A percentile compares a stretch with the other conserved stretches of the same genome.
Conservation (phyloP, 225 moss, liverwort and hornwort species). For the Physcomitrium patens region DNA sequence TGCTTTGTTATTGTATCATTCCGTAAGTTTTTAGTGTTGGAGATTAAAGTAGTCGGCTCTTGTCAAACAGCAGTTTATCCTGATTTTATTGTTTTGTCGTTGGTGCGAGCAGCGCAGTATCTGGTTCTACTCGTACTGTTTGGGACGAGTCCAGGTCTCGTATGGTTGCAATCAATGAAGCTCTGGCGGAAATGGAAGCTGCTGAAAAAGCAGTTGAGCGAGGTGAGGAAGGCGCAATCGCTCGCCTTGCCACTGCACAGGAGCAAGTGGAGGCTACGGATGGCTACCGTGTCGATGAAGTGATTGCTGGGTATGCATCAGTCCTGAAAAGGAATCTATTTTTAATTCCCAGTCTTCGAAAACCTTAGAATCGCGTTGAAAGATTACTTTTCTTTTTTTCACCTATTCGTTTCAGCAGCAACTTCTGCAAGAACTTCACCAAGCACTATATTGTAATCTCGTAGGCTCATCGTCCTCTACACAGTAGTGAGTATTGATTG, state of each 20-base stretch:
- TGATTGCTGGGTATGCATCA: conserved; percentile 76
- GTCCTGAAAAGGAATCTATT: neutral
- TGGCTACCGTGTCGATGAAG: conserved; percentile 94
- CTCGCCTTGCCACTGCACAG: conserved; percentile 79
- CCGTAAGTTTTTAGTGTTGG: neutral
- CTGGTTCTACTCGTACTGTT: conserved; percentile 86
- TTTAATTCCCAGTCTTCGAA: neutral
- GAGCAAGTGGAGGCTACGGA: conserved; percentile 92
- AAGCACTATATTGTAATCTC: neutral
- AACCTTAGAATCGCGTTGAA: neutral
- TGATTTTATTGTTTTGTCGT: neutral
- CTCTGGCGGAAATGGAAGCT: conserved; percentile 71
- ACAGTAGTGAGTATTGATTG: neutral
- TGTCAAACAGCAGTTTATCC: neutral
- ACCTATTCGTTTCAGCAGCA: too few species aligned
- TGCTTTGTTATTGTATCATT: neutral
- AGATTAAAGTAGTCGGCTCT: neutral
- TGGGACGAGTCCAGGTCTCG: conserved; percentile 96
- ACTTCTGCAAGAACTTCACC: too few species aligned
- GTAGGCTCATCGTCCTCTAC: neutral
- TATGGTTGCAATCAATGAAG: conserved; percentile 85
- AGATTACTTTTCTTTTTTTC: neutral
- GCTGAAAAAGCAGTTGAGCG: conserved; percentile 80
- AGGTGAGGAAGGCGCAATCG: conserved; percentile 65
- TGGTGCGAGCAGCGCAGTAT: conserved; percentile 73